Conservation (phyloP, 352 stramenopile species). For the Peronosclerospora sorghi region DNA sequence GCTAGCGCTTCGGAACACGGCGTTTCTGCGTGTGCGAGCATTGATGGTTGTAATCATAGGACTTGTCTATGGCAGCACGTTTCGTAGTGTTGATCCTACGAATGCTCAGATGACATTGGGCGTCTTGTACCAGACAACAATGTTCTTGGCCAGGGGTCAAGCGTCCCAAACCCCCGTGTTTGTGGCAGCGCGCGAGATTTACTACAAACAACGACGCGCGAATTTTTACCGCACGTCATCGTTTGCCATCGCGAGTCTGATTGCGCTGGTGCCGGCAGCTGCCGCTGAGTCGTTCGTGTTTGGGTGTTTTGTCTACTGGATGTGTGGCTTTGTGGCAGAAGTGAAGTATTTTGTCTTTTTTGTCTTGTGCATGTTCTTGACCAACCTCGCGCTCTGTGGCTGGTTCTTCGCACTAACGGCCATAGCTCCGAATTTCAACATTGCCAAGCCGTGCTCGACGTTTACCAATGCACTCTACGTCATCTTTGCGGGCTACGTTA, state of each 20-base stretch:
- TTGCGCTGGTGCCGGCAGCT: background rate
- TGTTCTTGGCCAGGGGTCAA: background rate
- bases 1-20: slow-evolving; percentile 27
- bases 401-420: background rate
- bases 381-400: background rate
- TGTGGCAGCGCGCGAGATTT: background rate
- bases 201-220: background rate
- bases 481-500: background rate
- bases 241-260: background rate
- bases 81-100: slow-evolving; percentile 29
- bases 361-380: background rate
- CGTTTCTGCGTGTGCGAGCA: slow-evolving; percentile 18
- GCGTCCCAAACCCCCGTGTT: background rate
- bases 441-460: background rate
- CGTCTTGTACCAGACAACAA: slow-evolving; percentile 47
- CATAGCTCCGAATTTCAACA: background rate
- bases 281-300: background rate
- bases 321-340: background rate
- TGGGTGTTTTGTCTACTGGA: background rate
- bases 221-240: background rate
- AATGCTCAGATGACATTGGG: slow-evolving; percentile 39
- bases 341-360: background rate
- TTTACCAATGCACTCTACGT: background rate
- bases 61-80: slow-evolving; percentile 31
- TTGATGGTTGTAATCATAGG: slow-evolving; percentile 34